Evolutionary conservation across 441 rosid genomes (phyloP), one percentile per base, ranked within the genome.

Genomic region (Bruguiera hainesii): DNA sequence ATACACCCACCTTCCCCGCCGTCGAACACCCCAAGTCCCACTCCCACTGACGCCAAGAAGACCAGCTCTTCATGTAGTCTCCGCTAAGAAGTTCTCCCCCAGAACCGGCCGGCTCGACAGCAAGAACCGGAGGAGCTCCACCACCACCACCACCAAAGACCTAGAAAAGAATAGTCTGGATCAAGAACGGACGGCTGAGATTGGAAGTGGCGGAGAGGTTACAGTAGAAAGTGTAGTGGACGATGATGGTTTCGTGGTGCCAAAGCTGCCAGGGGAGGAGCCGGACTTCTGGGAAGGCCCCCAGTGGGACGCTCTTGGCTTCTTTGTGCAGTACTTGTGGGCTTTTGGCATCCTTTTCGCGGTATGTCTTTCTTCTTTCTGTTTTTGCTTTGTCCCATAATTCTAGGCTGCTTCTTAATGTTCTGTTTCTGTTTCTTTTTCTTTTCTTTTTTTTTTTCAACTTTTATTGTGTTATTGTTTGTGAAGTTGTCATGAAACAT

Each of bases 261-360:
- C 90, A 58, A 82, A 81, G 48, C 18, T 42, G 15, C 48, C 87
- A 0, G 90, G 93, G 6, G 69, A 71, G 53, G 73, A 88, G 65
- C 64, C 89, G 4, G 87, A 83, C 74, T 90, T 89, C 67, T 94
- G 88, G 83, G 96, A 94, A 80, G 98, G 97, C 29, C 64, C 80
- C 1, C 79, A 88, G 75, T 94, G 90, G 91, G 95, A 91, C 66
- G 87, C 75, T 65, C 37, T 91, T 35, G 96, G 98, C 8, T 42
- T 42, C 48, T 42, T 42, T 42, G 4, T 42, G 3, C 48, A 42
- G 48, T 42, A 42, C 70, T 33, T 91, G 61, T 94, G 96, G 97
- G 98, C 96, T 69, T 87, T 94, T 53, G 97, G 96, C 52, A 72
- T 94, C 69, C 74, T 84, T 66, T 94, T 91, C 64, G 87, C 89